Base-by-base conservation (phyloP, 257 asterid species). In the Cynanchum wilfordii region DNA sequence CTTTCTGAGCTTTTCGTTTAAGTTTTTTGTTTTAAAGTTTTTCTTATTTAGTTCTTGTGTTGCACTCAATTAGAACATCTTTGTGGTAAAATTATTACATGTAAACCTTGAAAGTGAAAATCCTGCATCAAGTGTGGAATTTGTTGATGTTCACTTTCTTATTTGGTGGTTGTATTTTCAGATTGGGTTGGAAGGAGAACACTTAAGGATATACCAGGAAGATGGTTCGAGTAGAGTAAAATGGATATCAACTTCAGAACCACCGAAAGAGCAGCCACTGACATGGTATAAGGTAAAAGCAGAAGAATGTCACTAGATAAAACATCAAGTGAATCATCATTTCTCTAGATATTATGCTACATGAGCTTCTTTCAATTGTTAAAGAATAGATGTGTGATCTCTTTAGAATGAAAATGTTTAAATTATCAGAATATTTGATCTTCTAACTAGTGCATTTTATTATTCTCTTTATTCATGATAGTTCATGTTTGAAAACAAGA, bases 261-360 rank as follows among this genome's bases (percentile, higher is more conserved):
- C 97, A 73, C 96, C 96, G 64, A 87, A 84, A 78, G 86, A 82
- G n/a, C 96, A 86, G 71, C 88, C 96, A 76, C 91, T 92, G 40
- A 92, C 95, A 73, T 92, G 98, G 98, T 92, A 92, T 87, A 92
- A 90, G 98, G 98, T 92, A 88, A 72, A 50, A 45, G 52, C 51
- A 38, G 27, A 9, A 68, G 49, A 58, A 68, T 40, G 1, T 19
- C 12, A 29, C 38, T 16, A 1, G 29, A 49, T 36, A 25, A n/a
- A 25, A 49, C 40, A 59, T 60, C 58, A n/a, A 67, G 17, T 38
- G 45, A 16, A 5, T 19, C 12, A 27, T 36, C 10, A 33, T 62
- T 78, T 40, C 50, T n/a, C 29, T 55, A 40, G 71, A 55, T 70
- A 67, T 19, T 44, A 50, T 19, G 44, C 50, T 10, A 33, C 33